Evolutionary conservation across 1,284 basidiomycete species (phyloP), one percentile per base, ranked within the genome.

Genomic region (Moesziomyces sp.): DNA sequence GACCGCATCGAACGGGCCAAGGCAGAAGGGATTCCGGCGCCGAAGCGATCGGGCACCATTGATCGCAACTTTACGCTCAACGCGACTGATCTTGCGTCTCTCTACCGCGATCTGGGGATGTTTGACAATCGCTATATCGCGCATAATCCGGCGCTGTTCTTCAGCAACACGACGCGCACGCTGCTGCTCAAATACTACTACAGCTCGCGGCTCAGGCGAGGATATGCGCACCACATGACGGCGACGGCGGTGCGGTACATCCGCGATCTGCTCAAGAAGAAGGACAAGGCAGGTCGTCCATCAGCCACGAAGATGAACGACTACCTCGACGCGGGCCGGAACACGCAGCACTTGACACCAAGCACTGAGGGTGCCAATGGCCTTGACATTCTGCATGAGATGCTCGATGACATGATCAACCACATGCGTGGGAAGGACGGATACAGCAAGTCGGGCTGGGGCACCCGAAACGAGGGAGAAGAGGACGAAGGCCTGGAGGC

Each of bases 61-160:
- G 66, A 74, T 24, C 68, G 56, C 21, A 65, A 66, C 55, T 58
- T 55, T 34, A 26, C 44, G 34, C 28, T 56, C 34, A 52, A 48
- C 26, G 52, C 62, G 5, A 45, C 52, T 16, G 67, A 77, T 50
- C 61, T 68, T 19, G 58, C 69, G 16, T 74, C 62, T 87, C 89
- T 68, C 85, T 90, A 79, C 24, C 86, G 89, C 26, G 92, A 94
- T 79, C 92, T 92, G 89, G 88, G 88, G 1, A 89, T 90, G 74
- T 96, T 97, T 84, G 90, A 93, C 83, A 93, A 96, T 77, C 93
- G 95, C 21, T 92, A 94, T 81, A 92, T 97, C 79, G 88, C 95
- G 11, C 94, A 97, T 85, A 91, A 90, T 68, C 94, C 94, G 0
- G 91, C 90, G 52, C 88, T 97, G 47, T 91, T 91, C 80, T 88